Base-by-base conservation (phyloP, 2,329 filamentous ascomycete species). In the Gnomoniopsis smithogilvyi region DNA sequence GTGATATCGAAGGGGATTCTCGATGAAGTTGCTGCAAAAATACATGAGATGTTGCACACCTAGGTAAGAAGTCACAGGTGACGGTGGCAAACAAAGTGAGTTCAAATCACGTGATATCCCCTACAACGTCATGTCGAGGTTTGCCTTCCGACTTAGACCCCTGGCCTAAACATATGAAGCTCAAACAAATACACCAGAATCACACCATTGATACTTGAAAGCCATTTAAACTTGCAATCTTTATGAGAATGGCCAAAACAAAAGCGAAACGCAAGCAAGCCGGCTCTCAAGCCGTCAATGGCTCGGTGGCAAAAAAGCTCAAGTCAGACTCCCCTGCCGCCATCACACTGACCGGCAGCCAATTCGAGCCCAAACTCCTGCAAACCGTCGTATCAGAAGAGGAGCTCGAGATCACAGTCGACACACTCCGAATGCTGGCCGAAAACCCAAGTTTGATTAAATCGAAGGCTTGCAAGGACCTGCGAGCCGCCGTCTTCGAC, bases 401-500 rank as follows among this genome's bases (percentile, higher is more conserved):
- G 45, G 61, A 62, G 19, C 48, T 62, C 41, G 61, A 62, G 17
- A 61, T 62, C 26, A 56, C 61, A 3, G 58, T 62, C 55, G 61
- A 62, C 15, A 62, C 61, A 8, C 52, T 62, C 26, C 43, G 48
- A 34, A 26, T 51, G 10, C 48, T 62, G 34, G 61, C 50, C 4
- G 58, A 81, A 59, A 80, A 89, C 62, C 87, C 87, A 0, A 73
- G 71, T 22, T 67, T 89, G 22, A 89, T 88, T 69, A 90, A 90
- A 70, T 84, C 85, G 0, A 89, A 88, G 67, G 79, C 78, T 24
- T 90, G 87, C 73, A 87, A 84, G 66, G 84, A 87, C 51, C 73
- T 90, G 2, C 78, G 88, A 21, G 82, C 81, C 3, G 87, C 87
- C 6, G 86, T 89, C 8, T 89, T 88, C 66, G 83, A 86, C 21